A percentile compares a stretch with the other conserved stretches of the same genome.
phyloP scores from a whole-genome alignment of 2,329 filamentous ascomycete genomes.

The Myriosclerotinia duriaeana region DNA sequence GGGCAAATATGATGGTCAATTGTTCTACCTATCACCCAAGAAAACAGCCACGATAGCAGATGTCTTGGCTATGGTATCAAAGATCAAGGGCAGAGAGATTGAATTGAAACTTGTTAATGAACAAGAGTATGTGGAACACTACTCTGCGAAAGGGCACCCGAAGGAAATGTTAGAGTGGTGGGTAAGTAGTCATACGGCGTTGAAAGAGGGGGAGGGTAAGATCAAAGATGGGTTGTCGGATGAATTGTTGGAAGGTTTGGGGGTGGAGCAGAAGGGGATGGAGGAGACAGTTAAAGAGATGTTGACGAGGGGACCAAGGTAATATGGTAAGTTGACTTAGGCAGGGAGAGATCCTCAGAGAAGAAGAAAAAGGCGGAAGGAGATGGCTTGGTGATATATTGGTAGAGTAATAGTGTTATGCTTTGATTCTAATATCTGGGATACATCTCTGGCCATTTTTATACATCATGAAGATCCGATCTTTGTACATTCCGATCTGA shows the following conservation, averaged over 20 bases:
- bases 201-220: not conserved
- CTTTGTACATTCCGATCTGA: no score
- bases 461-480: no score
- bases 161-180: constrained; percentile 18
- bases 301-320: not conserved
- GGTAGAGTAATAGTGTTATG: no score
- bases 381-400: no score
- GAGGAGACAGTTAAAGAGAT: constrained; percentile 6
- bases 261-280: not conserved
- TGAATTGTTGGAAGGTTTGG: constrained; percentile 5
- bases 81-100: not conserved
- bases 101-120: not conserved
- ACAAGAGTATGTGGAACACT: not conserved
- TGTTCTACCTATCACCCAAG: constrained; percentile 8
- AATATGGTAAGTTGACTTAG: not conserved
- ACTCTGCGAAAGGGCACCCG: not conserved
- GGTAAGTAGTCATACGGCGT: constrained; percentile 3
- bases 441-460: no score
- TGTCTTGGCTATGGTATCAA: not conserved
- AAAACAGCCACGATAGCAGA: not conserved
- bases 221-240: not conserved
- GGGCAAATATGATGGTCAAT: constrained; percentile 13
- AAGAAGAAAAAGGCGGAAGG: no score
- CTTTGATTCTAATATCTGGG: no score
- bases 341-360: no score